A percentile compares a stretch with the other conserved stretches of the same genome.
phyloP scores from a whole-genome alignment of 2,329 filamentous ascomycete species.

The Chrysoporthe deuterocubensis region DNA sequence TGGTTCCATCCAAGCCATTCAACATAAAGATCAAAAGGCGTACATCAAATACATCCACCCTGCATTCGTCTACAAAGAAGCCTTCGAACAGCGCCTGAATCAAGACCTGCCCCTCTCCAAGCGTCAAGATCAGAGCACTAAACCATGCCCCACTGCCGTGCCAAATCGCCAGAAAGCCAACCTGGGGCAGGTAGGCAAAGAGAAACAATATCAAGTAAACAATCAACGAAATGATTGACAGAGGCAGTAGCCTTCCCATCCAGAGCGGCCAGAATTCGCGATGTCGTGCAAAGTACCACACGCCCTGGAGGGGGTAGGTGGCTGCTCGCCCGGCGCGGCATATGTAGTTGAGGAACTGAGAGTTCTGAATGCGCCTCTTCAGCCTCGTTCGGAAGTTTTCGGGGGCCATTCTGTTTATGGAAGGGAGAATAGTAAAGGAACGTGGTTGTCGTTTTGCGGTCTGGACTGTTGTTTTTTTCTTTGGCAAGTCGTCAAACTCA shows the following conservation, averaged over 20 bases:
- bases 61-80: slow-evolving; percentile 78
- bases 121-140: slow-evolving; percentile 82
- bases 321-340: slow-evolving; percentile 50
- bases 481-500: neutral
- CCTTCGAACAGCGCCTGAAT: slow-evolving; percentile 74
- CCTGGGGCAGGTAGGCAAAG: slow-evolving; percentile 87
- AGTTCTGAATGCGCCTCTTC: slow-evolving; percentile 22
- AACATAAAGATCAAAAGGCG: slow-evolving; percentile 35
- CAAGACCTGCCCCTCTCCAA: slow-evolving; percentile 80
- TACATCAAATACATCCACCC: slow-evolving; percentile 84
- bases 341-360: slow-evolving; percentile 42
- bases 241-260: slow-evolving; percentile 74
- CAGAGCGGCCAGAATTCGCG: slow-evolving; percentile 84
- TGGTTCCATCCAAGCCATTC: slow-evolving; percentile 9
- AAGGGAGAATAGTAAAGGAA: neutral
- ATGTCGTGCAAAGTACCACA: slow-evolving; percentile 79
- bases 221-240: slow-evolving; percentile 79
- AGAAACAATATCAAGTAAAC: slow-evolving; percentile 87
- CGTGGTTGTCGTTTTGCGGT: neutral
- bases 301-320: slow-evolving; percentile 68
- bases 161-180: slow-evolving; percentile 86
- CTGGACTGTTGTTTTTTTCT: neutral
- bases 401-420: slow-evolving; percentile 18
- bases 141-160: slow-evolving; percentile 88
- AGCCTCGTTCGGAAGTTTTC: slow-evolving; percentile 20